Evolutionary conservation across 208 protist species (phyloP).

Genomic region (Angomonas ambiguus): DNA sequence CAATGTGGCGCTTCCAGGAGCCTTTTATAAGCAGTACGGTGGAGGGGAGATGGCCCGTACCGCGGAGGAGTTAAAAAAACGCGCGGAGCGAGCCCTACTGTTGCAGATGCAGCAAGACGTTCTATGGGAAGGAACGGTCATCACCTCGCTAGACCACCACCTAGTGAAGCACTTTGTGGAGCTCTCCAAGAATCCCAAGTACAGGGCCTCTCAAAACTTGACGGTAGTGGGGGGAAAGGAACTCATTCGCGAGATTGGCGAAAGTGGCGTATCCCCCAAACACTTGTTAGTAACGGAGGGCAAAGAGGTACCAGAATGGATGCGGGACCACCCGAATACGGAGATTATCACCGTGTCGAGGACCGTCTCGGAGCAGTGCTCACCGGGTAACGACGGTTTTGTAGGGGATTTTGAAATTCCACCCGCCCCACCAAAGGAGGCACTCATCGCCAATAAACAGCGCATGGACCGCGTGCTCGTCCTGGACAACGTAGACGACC

Average conservation of each 20-base stretch:
- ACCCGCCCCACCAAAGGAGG: conserved; percentile 69
- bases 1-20: conserved; percentile 64
- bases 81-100: conserved; percentile 63
- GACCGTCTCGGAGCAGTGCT: conserved; percentile 39
- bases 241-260: conserved; percentile 81
- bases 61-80: conserved; percentile 59
- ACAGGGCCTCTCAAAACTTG: conserved; percentile 69
- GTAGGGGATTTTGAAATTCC: conserved; percentile 87
- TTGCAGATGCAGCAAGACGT: conserved; percentile 77
- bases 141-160: conserved; percentile 57
- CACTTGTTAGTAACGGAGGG: conserved; percentile 67
- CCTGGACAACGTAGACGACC: conserved; percentile 87
- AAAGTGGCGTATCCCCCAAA: conserved; percentile 44
- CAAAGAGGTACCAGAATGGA: conserved; percentile 57
- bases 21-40: conserved; percentile 24
- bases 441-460: conserved; percentile 83
- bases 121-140: conserved; percentile 82
- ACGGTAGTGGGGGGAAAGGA: conserved; percentile 66
- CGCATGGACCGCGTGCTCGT: conserved; percentile 80
- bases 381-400: conserved; percentile 80
- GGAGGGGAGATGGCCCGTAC: conserved; percentile 22
- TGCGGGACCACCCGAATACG: conserved; percentile 19
- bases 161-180: conserved; percentile 80
- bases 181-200: conserved; percentile 68
- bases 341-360: conserved; percentile 64